Base-by-base conservation (phyloP, 768 basidiomycete genomes). In the Boletus huronensis region DNA sequence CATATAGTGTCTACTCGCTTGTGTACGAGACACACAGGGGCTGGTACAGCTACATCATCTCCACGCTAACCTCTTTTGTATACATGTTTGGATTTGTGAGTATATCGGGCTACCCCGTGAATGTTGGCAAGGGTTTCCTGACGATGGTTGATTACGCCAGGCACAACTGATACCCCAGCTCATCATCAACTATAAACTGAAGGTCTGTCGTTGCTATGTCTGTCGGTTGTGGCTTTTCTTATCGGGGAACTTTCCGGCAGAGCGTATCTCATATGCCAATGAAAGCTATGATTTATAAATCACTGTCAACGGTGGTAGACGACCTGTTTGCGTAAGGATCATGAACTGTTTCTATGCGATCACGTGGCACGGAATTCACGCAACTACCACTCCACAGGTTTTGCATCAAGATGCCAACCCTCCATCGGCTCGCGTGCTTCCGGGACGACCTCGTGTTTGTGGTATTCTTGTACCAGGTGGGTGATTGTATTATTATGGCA, bases 31-130 rank as follows among this genome's bases (percentile, higher is more conserved):
- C 87, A 0, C 94, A 97, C 72, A 82, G 83, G 60, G 89, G 93
- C 52, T 98, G 95, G 96, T 98, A 98, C 72, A 93, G 90, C 62
- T 99, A 97, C 71, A 78, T 91, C 50, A 93, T 98, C 54, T 87
- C 91, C 40, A 97, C 95, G 2, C 79, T 96, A 50, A 95, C 93
- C 31, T 92, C 89, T 28, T 94, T 91, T 70, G 90, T 93, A 36
- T 93, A 93, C 66, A 93, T 93, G 87, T 98, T 98, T 71, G 97
- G 96, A 56, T 99, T 99, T 72, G 94, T 97, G 63, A 79, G 94
- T 84, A 17, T 23, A 41, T 17, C 40, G 31, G 17, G 50, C 32
- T 48, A 23, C 29, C 9, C 6, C 36, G 13, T 46, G 48, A 25
- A 36, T 29, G 32, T n/a, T 46, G 42, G 32, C 44, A 31, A 21